A percentile compares a stretch with the other conserved stretches of the same genome.
phyloP scores from a whole-genome alignment of 2,329 filamentous ascomycete genomes.

The Apiospora saccharicola region DNA sequence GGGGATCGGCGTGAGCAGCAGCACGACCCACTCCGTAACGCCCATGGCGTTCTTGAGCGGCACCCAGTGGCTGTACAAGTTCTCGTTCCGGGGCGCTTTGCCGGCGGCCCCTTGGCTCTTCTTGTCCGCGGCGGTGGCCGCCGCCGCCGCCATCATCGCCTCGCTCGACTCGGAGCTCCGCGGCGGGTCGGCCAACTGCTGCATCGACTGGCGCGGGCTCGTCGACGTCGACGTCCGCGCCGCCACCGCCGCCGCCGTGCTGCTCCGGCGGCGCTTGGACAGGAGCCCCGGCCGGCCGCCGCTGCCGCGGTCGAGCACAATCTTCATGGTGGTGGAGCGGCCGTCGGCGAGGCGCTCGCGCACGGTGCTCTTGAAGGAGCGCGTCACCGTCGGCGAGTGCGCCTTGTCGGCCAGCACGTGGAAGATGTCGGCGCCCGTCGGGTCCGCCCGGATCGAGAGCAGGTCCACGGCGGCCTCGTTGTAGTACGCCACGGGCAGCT shows the following conservation, averaged over 20 bases:
- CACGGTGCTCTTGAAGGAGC: constrained; percentile 54
- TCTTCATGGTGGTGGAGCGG: constrained; percentile 40
- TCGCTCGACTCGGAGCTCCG: not conserved
- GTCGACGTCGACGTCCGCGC: not conserved
- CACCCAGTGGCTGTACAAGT: constrained; percentile 45
- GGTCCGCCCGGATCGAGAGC: constrained; percentile 49
- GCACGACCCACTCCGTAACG: constrained; percentile 42
- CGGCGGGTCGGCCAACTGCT: not conserved
- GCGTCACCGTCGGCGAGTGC: constrained; percentile 51
- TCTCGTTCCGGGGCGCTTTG: constrained; percentile 34
- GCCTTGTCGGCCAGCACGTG: constrained; percentile 59
- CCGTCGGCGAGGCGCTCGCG: constrained; percentile 41
- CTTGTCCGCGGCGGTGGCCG: not conserved
- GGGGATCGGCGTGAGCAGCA: constrained; percentile 36
- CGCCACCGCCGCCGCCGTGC: not conserved
- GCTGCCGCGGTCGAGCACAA: constrained; percentile 27
- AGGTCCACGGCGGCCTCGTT: constrained; percentile 56
- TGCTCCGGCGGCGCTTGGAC: not conserved
- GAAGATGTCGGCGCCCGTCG: constrained; percentile 59
- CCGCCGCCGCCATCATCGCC: constrained; percentile 17
- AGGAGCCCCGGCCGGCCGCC: not conserved
- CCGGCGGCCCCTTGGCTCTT: constrained; percentile 28
- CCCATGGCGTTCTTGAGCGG: constrained; percentile 45
- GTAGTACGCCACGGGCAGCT: constrained; percentile 50
- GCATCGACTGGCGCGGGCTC: constrained; percentile 9